Base-by-base conservation (phyloP, 163 green algal species). In the Scenedesmus sp. region DNA sequence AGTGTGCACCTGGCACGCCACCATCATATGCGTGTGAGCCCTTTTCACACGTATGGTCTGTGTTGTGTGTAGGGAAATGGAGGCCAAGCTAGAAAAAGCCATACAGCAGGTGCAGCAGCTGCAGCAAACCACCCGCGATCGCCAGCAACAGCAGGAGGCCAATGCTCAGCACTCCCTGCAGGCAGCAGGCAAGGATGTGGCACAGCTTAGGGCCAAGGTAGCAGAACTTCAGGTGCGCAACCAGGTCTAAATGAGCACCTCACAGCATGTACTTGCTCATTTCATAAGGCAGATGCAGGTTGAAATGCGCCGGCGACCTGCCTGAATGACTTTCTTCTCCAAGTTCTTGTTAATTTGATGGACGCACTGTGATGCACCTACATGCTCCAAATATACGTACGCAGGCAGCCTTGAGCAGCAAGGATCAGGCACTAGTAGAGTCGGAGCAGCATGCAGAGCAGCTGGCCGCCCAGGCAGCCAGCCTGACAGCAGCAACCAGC, bases 31-130 rank as follows among this genome's bases (percentile, higher is more conserved):
- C 12, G 20, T 3, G 20, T 81, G 73, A 16, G 26, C 12, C 34
- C 7, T 4, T n/a, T n/a, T 4, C 34, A 74, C 23, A n/a, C 7
- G 23, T 23, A 15, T 88, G 57, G 57, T 10, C 16, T 84, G 26
- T 84, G 26, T 59, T 84, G 77, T 23, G 59, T 85, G 77, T 79
- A 92, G 88, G 79, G 66, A 89, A n/a, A 88, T 92, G 88, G 88
- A 92, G 66, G 66, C 52, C 16, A 92, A 92, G 55, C 62, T 92
- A 46, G 88, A 92, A 64, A 81, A 52, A 64, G 88, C 88, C 9
- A 89, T 92, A 46, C 16, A 70, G 81, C 88, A 92, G 55, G 88
- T 92, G 88, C 88, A 92, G 88, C 81, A 83, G 64, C 26, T 92
- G 88, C 88, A 92, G 81, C 88, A 76, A 81, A 46, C 81, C 8